Evolutionary conservation across 495 filamentous ascomycete species (phyloP), one percentile per base, ranked within the genome.

Genomic region (Penicillium lagena): DNA sequence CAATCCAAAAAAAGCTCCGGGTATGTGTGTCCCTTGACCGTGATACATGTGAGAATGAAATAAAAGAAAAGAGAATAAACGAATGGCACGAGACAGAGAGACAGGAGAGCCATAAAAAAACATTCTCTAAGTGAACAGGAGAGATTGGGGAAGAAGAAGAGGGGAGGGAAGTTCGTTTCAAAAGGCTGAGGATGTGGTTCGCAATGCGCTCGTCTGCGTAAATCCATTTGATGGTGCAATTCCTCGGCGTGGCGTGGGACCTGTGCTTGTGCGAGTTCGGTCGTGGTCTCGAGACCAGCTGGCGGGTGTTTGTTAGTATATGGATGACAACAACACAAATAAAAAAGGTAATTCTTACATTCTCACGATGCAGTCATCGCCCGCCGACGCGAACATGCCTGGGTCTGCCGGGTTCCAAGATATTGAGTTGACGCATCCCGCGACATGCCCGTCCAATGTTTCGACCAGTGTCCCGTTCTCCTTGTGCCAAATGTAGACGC

Each of bases 401-500:
- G 89, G 82, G 59, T 95, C 75, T 3, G 67, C 70, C 1, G 90
- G 89, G 52, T 90, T 94, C 93, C 93, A 98, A 7, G 86, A 76
- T 30, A 95, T 86, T n/a, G 88, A 76, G 64, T 96, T 98, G 42
- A 94, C 91, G 42, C 79, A 85, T 9, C 88, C 84, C 7, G 77
- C 71, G 0, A 60, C 63, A 51, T 97, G 91, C 0, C 82, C 90
- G 11, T 83, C 78, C 12, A 96, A 68, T 29, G 75, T 81, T 53
- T 88, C 86, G 7, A 98, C 80, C 5, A 86, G 72, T 2, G 70
- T 71, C 3, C 85, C 89, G 29, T 82, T 90, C 35, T 83, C 76
- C 60, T 89, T 90, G 57, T 93, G 87, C 89, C 90, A 98, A 48
- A 98, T 86, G 54, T 83, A 89, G 40, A 98, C 70, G 22, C 71